Base-by-base conservation (phyloP, 2,329 filamentous ascomycete species). In the Colletotrichum ledebouriae region DNA sequence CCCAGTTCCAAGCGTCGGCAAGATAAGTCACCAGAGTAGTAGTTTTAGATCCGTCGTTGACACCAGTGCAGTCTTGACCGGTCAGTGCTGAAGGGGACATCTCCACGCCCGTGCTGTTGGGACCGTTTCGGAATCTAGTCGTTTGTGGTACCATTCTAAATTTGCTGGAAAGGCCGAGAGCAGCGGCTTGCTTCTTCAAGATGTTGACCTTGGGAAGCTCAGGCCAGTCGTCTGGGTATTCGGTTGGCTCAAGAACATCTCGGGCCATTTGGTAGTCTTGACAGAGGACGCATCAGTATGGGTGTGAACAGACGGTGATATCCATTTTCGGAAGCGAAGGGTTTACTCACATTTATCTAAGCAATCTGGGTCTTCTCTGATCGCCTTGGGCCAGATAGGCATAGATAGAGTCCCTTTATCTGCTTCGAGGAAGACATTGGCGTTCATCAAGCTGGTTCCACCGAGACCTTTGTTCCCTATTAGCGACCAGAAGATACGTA, bases 1-100 rank as follows among this genome's bases (percentile, higher is more conserved):
- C 90, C 88, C 89, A 90, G 73, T 91, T 90, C 89, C 89, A 92
- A 2, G 90, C 89, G 75, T 92, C 90, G 7, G 87, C 84, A 7
- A 92, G 79, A 72, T 92, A 92, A 0, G 89, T 92, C 42, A 90
- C 87, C 1, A 89, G 80, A 0, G 87, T 90, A 11, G 86, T 89
- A 17, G 85, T 90, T 77, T 91, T 92, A 34, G 87, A 90, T 2
- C 88, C 88, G 75, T 92, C 90, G 71, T 92, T 92, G 66, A 90
- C 72, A 1, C 89, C 90, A 0, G 89, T 91, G 44, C 77, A 78
- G 71, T 92, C 90, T 75, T 90, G 87, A 1, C 89, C 89, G 0
- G 87, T 87, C 22, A 89, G 78, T 0, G 84, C 83, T 1, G 87
- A 90, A 0, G 85, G 82, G 20, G 82, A 79, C 89, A 92, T 90